These are phyloP conservation scores for Suhomyces chickasaworum DNA, from an alignment of 1,139 yeast genomes.

Conservation along the genomic window DNA sequence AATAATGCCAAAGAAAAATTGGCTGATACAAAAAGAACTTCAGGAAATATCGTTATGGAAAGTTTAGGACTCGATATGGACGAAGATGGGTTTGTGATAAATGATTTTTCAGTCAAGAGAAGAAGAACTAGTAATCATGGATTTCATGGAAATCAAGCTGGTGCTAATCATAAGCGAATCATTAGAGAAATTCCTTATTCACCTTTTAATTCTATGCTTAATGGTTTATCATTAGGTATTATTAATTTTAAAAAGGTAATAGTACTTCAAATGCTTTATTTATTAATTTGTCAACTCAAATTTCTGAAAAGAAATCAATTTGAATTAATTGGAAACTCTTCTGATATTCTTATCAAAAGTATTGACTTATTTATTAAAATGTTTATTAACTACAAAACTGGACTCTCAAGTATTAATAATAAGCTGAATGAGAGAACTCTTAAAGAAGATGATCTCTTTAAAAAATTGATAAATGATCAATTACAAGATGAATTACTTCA, in stretches of 20 bases:
- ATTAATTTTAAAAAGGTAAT: slow-evolving; percentile 50
- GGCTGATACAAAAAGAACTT: slow-evolving; percentile 11
- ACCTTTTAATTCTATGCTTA: slow-evolving; percentile 47
- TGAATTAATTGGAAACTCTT: slow-evolving; percentile 25
- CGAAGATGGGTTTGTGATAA: slow-evolving; percentile 52
- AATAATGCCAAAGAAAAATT: slow-evolving; percentile 16
- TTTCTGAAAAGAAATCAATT: slow-evolving; percentile 30
- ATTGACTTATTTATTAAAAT: slow-evolving; percentile 41
- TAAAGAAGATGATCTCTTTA: slow-evolving; percentile 43
- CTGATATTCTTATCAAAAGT: slow-evolving; percentile 31
- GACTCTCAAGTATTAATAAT: slow-evolving; percentile 17
- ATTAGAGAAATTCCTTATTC: slow-evolving; percentile 38
- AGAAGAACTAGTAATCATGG: slow-evolving; percentile 23
- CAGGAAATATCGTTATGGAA: slow-evolving; percentile 20
- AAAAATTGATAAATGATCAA: slow-evolving; percentile 44
- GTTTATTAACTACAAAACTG: slow-evolving; percentile 42
- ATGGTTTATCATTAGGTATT: slow-evolving; percentile 48
- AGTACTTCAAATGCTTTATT: slow-evolving; percentile 47
- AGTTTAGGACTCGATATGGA: slow-evolving; percentile 31
- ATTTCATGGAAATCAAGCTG: slow-evolving; percentile 10
- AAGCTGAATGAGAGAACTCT: slow-evolving; percentile 20
- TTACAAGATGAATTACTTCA: slow-evolving; percentile 41
- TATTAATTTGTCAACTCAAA: slow-evolving; percentile 44
- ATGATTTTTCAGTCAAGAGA: slow-evolving; percentile 48
- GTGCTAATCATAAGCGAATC: slow-evolving; percentile 15